Evolutionary conservation across 495 filamentous ascomycete species (phyloP), one percentile per base, ranked within the genome.

Genomic region (Aspergillus affinis): DNA sequence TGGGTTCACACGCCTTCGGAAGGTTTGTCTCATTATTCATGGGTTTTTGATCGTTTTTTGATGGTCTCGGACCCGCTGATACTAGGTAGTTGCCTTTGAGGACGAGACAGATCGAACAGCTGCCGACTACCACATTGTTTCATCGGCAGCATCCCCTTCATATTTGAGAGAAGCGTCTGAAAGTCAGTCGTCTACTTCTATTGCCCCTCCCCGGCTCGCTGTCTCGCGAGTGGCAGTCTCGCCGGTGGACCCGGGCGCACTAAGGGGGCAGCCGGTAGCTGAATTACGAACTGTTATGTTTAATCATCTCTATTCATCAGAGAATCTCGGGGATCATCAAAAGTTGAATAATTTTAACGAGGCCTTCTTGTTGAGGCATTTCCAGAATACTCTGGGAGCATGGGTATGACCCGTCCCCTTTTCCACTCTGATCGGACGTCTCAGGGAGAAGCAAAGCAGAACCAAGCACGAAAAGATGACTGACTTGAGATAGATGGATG

Each of bases 91-190:
- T 47, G 62, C 70, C 8, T 78, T 78, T 59, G 74, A 76, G 59
- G 75, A 78, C 61, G 75, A 78, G 57, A 78, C 75, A 46, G 69
- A 74, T 26, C 72, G 72, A 54, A 78, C 74, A 7, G 75, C 75
- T 21, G 67, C 74, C 13, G 75, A 78, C 59, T 78, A 78, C 54
- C 63, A 72, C 58, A 68, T 78, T 46, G 58, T 78, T 18, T 55
- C 71, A 9, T 57, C 65, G 17, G 65, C 48, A 20, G 54, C 58
- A 13, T 59, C 64, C 9, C 62, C 66, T 48, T 59, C 63, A 6
- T 57, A 50, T 32, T 60, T 61, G 18, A 63, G 67, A 60, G 68
- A 69, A 52, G 51, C 66, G 20, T 72, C 70, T 3, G 67, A 71
- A 51, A 61, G 61, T 55, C 70, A 52, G 27, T 69, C 70, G 1